These are phyloP conservation scores for Glomus cerebriforme DNA, from an alignment of 192 early-diverging fungal genomes.

Conservation along the genomic window DNA sequence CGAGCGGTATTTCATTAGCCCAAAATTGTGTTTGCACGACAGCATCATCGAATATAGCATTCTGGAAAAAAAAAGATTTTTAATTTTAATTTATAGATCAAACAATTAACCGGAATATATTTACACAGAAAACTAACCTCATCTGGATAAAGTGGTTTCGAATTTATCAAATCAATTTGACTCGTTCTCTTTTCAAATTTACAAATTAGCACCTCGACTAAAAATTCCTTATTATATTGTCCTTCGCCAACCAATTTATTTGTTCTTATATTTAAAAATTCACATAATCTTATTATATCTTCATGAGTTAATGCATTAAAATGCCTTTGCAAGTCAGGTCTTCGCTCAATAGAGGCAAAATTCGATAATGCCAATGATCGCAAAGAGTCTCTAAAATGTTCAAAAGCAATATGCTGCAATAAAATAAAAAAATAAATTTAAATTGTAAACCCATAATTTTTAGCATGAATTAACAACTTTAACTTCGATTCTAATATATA, in stretches of 20 bases:
- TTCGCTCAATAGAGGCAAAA: slow-evolving; percentile 63
- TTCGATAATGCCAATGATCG: slow-evolving; percentile 76
- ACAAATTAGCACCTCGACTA: slow-evolving; percentile 57
- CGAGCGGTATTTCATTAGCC: slow-evolving; percentile 53
- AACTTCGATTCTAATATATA: slow-evolving; percentile 15
- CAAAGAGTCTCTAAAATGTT: slow-evolving; percentile 64
- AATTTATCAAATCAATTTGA: slow-evolving; percentile 72
- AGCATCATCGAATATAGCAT: slow-evolving; percentile 69
- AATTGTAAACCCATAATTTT: neutral
- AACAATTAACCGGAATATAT: slow-evolving; percentile 2
- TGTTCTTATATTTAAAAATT: slow-evolving; percentile 65
- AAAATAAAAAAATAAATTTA: neutral
- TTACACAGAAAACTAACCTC: slow-evolving; percentile 49
- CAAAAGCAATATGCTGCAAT: slow-evolving; percentile 66
- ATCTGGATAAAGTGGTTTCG: slow-evolving; percentile 76
- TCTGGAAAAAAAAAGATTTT: slow-evolving; percentile 37
- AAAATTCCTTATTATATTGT: slow-evolving; percentile 45
- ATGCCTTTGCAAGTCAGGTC: slow-evolving; percentile 48
- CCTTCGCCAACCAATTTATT: slow-evolving; percentile 34
- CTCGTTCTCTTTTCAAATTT: slow-evolving; percentile 62
- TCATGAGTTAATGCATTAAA: slow-evolving; percentile 53
- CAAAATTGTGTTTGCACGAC: slow-evolving; percentile 71
- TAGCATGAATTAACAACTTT: neutral
- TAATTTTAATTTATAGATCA: slow-evolving; percentile 2
- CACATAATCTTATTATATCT: slow-evolving; percentile 60